Conservation (phyloP, 208 protist species). For the Acanthamoeba sp. region DNA sequence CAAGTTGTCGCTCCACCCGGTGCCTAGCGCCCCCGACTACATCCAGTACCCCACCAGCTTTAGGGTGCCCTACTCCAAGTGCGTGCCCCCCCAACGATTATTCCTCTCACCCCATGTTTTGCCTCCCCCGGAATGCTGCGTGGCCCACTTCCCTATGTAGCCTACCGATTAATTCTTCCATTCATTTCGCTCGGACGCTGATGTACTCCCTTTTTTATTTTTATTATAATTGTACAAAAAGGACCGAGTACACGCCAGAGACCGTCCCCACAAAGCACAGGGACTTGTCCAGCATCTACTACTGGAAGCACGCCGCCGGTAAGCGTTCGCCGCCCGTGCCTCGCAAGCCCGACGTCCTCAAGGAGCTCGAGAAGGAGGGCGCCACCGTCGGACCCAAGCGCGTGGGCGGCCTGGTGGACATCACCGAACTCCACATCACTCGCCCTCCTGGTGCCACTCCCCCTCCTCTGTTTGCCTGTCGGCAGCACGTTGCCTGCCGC, state of each 20-base stretch:
- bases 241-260: constrained; percentile 1
- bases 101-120: background rate
- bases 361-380: constrained; percentile 27
- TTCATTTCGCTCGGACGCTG: too few relatives aligned
- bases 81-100: background rate
- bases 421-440: background rate
- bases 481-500: too few relatives aligned
- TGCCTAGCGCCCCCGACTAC: background rate
- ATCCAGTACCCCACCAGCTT: background rate
- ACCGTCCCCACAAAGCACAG: background rate
- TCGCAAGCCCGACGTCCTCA: constrained; percentile 9
- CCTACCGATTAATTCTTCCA: too few relatives aligned
- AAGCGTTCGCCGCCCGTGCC: constrained; percentile 12
- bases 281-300: background rate
- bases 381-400: background rate
- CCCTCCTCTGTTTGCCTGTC: background rate
- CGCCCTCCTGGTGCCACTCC: background rate
- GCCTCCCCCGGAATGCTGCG: background rate
- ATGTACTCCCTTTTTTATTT: background rate
- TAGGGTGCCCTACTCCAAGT: background rate
- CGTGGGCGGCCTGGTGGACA: background rate
- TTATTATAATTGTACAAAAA: background rate
- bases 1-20: background rate
- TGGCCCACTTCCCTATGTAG: too few relatives aligned
- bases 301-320: constrained; percentile 11